Evolutionary conservation across 768 basidiomycete genomes (phyloP).

Genomic region (Gymnopilus junonius): DNA sequence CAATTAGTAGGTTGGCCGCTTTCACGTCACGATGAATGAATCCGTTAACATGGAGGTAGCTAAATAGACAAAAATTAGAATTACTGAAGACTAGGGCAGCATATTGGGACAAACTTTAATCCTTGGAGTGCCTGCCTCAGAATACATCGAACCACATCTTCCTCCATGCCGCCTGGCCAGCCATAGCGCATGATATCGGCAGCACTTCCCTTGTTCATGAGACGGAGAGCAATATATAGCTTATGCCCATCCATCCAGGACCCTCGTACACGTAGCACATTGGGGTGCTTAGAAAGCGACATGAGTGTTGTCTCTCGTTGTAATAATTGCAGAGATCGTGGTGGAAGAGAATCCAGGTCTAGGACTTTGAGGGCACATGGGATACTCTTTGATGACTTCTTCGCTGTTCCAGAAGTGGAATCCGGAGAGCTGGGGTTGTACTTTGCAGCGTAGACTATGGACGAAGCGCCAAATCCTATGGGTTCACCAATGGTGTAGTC

Average conservation of each 20-base stretch:
- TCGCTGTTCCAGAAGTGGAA: slow-evolving; percentile 8
- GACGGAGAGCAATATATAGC: slow-evolving; percentile 83
- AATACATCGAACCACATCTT: slow-evolving; percentile 86
- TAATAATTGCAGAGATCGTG: slow-evolving; percentile 68
- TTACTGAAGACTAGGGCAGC: slow-evolving; percentile 3
- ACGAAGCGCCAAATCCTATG: slow-evolving; percentile 92
- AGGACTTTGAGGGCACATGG: slow-evolving; percentile 89
- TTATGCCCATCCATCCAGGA: slow-evolving; percentile 87
- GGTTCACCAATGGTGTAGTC: slow-evolving; percentile 81
- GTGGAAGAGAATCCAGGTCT: slow-evolving; percentile 81
- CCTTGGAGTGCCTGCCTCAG: slow-evolving; percentile 87
- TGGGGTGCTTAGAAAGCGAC: slow-evolving; percentile 93
- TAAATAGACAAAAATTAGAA: slow-evolving; percentile 27
- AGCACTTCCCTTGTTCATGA: slow-evolving; percentile 89
- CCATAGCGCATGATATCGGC: slow-evolving; percentile 85
- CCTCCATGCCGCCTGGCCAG: slow-evolving; percentile 90
- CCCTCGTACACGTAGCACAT: slow-evolving; percentile 89
- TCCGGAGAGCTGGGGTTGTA: slow-evolving; percentile 46
- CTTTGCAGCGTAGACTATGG: slow-evolving; percentile 82
- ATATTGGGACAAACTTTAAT: slow-evolving; percentile 62
- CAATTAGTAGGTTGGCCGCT: slow-evolving; percentile 91
- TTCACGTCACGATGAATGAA: slow-evolving; percentile 96
- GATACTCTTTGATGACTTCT: slow-evolving; percentile 35
- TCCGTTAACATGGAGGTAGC: slow-evolving; percentile 87
- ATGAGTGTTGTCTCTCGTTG: slow-evolving; percentile 89